A percentile compares a stretch with the other conserved stretches of the same genome.
phyloP scores from a whole-genome alignment of 495 filamentous ascomycete genomes.

The Aspergillus coremiiformis region DNA sequence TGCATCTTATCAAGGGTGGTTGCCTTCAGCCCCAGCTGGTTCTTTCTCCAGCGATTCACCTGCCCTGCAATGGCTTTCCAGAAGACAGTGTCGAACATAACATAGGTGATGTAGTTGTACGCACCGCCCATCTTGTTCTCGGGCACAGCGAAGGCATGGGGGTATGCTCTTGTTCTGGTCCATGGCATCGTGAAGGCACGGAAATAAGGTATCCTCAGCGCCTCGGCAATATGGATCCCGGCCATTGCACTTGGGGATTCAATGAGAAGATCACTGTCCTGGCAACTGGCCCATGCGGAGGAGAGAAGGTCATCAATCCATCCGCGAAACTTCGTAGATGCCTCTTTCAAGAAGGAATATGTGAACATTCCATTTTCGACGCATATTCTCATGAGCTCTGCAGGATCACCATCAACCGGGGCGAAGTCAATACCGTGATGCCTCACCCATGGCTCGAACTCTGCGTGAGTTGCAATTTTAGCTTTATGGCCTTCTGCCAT shows the following conservation, averaged over 20 bases:
- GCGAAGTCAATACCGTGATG: conserved; percentile 89
- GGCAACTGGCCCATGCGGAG: conserved; percentile 79
- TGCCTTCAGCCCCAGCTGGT: conserved; percentile 64
- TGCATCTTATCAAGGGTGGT: conserved; percentile 89
- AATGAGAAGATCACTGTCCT: conserved; percentile 83
- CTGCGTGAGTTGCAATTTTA: conserved; percentile 83
- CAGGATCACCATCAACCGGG: conserved; percentile 82
- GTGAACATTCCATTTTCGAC: conserved; percentile 98
- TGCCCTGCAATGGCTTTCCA: conserved; percentile 91
- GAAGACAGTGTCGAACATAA: conserved; percentile 95
- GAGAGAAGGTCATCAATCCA: conserved; percentile 86
- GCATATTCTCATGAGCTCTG: conserved; percentile 90
- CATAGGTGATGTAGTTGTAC: conserved; percentile 93
- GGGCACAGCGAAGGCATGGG: conserved; percentile 94
- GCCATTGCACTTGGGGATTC: conserved; percentile 97
- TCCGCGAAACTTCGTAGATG: conserved; percentile 79
- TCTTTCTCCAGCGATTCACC: conserved; percentile 88
- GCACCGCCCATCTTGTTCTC: conserved; percentile 88
- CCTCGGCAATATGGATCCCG: conserved; percentile 97
- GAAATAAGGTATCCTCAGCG: conserved; percentile 89
- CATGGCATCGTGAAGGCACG: conserved; percentile 98
- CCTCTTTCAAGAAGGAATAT: conserved; percentile 79
- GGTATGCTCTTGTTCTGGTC: conserved; percentile 92
- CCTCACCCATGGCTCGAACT: conserved; percentile 84
- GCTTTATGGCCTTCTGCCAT: conserved; percentile 79